A percentile compares a stretch with the other conserved stretches of the same genome.
phyloP scores from a whole-genome alignment of 1,284 basidiomycete genomes.

The Meira nashicola region DNA sequence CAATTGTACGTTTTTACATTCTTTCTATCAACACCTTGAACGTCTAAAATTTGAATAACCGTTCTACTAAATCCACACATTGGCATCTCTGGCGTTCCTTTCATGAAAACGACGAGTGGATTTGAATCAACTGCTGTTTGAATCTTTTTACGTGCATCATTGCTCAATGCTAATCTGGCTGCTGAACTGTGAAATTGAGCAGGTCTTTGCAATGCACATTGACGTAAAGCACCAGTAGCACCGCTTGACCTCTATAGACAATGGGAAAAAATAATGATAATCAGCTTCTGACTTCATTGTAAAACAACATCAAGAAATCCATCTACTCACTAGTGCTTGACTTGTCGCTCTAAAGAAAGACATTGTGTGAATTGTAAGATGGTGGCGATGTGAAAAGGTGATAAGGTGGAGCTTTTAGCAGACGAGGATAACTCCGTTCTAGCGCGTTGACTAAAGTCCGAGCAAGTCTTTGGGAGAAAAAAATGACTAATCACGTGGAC shows the following conservation, averaged over 20 bases:
- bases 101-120: slow-evolving; percentile 90
- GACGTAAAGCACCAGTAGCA: background rate
- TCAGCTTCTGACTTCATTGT: too few relatives aligned
- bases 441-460: too few relatives aligned
- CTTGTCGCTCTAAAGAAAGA: slow-evolving; percentile 1
- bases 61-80: slow-evolving; percentile 88
- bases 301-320: background rate
- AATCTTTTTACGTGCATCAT: slow-evolving; percentile 56
- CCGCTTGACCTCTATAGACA: background rate
- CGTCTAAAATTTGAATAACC: slow-evolving; percentile 73
- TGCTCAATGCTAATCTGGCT: slow-evolving; percentile 44
- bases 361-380: background rate
- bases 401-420: too few relatives aligned
- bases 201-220: background rate
- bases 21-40: slow-evolving; percentile 70
- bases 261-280: too few relatives aligned
- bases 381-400: background rate
- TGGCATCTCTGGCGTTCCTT: slow-evolving; percentile 69
- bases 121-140: slow-evolving; percentile 61
- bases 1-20: slow-evolving; percentile 69
- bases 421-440: too few relatives aligned
- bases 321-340: background rate
- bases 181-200: slow-evolving; percentile 11
- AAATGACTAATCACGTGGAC: too few relatives aligned
- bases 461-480: too few relatives aligned